Base-by-base conservation (phyloP, 1,284 basidiomycete genomes). In the Uromyces viciae-fabae region DNA sequence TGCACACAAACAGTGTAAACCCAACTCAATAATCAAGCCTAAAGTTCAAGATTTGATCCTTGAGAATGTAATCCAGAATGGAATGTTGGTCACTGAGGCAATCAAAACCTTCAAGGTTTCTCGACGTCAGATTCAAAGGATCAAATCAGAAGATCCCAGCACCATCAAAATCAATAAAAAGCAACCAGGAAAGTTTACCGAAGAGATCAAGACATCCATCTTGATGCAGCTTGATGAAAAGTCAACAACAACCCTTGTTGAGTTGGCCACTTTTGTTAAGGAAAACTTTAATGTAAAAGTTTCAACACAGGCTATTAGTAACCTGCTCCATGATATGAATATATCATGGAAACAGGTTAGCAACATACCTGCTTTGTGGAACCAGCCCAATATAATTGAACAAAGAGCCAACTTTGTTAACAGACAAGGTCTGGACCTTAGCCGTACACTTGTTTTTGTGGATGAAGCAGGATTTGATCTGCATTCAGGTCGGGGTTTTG, bases 261-360 rank as follows among this genome's bases (percentile, higher is more conserved):
- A 69, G 25, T 25, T 69, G 42, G 19, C 42, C 15, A 49, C n/a
- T 3, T 69, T 69, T 42, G 25, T 69, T 28, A 17, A 46, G 25
- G 66, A 69, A 0, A n/a, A 49, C 25, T 69, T 69, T 28, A n/a
- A 46, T 7, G 11, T 42, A 36, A 69, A 46, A 1, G 42, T 69
- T 5, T 69, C n/a, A 3, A 49, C 42, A 4, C 66, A 69, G n/a
- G 66, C 66, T 1, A 38, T 69, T 40, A 46, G 66, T 69, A 69
- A 69, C 66, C 66, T 69, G 42, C 42, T 69, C 66, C 66, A 69
- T 40, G 42, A 69, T 69, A 69, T 69, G 66, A 42, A 69, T 19
- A 69, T 69, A 69, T 46, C 66, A n/a, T 64, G 62, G 62, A 64
- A 64, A 22, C 62, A 64, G 62, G 62, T 64, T 64, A 64, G 36